Conservation (phyloP, 2,329 filamentous ascomycete species). For the Graphilbum fragrans region DNA sequence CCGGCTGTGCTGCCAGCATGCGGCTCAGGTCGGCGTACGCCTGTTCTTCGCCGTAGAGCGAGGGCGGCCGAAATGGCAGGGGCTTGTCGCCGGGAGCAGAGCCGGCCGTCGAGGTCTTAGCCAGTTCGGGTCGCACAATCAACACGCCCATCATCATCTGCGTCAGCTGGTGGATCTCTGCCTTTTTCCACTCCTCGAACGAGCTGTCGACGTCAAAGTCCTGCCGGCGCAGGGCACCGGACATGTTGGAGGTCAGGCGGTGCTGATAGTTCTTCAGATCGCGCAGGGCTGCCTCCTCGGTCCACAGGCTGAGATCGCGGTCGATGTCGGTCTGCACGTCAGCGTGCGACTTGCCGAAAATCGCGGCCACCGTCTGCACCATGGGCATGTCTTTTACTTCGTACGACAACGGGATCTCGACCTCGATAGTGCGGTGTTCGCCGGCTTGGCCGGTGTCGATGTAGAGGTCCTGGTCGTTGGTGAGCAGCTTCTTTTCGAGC, state of each 20-base stretch:
- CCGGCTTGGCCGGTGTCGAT: conserved; percentile 46
- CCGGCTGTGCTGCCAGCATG: conserved; percentile 20
- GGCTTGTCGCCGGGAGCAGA: conserved; percentile 37
- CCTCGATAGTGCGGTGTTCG: conserved; percentile 61
- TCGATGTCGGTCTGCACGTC: conserved; percentile 84
- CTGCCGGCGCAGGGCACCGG: conserved; percentile 63
- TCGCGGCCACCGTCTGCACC: conserved; percentile 73
- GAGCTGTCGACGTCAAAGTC: conserved; percentile 88
- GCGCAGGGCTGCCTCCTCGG: conserved; percentile 76
- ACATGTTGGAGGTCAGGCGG: conserved; percentile 68
- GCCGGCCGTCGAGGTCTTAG: conserved; percentile 59
- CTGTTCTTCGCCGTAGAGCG: conserved; percentile 33
- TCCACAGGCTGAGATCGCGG: conserved; percentile 70
- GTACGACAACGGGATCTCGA: conserved; percentile 71
- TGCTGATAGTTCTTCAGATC: conserved; percentile 93
- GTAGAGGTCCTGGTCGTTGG: conserved; percentile 83
- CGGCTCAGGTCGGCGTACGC: conserved; percentile 40
- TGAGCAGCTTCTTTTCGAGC: conserved; percentile 85
- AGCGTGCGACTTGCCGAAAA: conserved; percentile 70
- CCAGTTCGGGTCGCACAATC: conserved; percentile 72
- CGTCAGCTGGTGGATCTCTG: conserved; percentile 76
- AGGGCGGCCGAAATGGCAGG: conserved; percentile 41
- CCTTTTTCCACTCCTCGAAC: conserved; percentile 82
- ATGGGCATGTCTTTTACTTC: conserved; percentile 96
- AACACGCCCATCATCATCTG: conserved; percentile 90